Percentiles rank a stretch among this genome's conserved stretches.
phyloP scores from a whole-genome alignment of 495 filamentous ascomycete genomes.

The Penicillium lagena region DNA sequence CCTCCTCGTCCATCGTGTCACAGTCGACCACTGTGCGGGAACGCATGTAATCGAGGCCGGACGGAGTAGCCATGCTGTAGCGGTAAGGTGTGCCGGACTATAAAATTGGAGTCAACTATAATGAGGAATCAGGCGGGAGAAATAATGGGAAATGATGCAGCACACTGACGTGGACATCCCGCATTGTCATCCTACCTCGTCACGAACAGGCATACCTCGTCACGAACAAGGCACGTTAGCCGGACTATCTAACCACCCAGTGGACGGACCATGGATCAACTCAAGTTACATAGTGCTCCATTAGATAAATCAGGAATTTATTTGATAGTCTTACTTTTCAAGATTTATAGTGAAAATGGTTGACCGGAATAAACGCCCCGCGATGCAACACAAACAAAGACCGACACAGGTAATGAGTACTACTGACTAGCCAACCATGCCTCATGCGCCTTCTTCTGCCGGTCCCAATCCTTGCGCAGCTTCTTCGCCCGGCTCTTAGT shows the following conservation, averaged over 20 bases:
- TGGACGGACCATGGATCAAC: too few species aligned
- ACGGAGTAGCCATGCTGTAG: constrained; percentile 13
- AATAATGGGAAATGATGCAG: too few species aligned
- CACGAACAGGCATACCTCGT: too few species aligned
- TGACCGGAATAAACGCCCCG: constrained; percentile 3
- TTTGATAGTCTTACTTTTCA: not conserved
- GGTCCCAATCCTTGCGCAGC: constrained; percentile 86
- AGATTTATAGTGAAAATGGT: constrained; percentile 2
- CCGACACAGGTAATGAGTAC: constrained; percentile 3
- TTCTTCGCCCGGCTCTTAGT: constrained; percentile 78
- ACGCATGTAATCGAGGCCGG: constrained; percentile 34
- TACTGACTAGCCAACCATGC: constrained; percentile 43
- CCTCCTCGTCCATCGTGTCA: constrained; percentile 53
- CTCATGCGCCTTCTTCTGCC: constrained; percentile 84
- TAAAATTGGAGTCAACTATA: not conserved
- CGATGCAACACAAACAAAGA: constrained; percentile 6
- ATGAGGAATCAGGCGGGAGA: too few species aligned
- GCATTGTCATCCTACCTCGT: too few species aligned
- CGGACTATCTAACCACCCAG: too few species aligned
- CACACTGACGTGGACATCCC: too few species aligned
- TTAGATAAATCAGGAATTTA: not conserved
- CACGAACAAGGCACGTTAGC: too few species aligned
- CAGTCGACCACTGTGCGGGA: constrained; percentile 49
- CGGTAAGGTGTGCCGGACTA: not conserved
- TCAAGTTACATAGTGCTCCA: too few species aligned